A percentile compares a stretch with the other conserved stretches of the same genome.
Conservation (phyloP, 192 early-diverging fungal genomes). For the Dissophora globulifera region DNA sequence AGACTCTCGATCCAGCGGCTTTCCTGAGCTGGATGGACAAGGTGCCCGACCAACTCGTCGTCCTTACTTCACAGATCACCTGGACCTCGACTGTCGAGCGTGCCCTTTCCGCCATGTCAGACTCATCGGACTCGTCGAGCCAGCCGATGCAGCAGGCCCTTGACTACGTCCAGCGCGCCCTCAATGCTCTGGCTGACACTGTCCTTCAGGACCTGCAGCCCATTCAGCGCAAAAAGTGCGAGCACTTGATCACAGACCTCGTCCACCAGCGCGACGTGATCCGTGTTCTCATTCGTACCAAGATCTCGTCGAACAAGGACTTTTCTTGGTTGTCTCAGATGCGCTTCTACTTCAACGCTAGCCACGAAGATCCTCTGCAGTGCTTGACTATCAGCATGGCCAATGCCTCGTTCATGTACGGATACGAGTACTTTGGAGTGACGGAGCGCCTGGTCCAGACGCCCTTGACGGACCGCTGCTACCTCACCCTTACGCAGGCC, state of each 20-base stretch:
- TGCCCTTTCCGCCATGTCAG: slow-evolving; percentile 64
- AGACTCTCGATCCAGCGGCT: slow-evolving; percentile 59
- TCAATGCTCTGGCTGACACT: slow-evolving; percentile 91
- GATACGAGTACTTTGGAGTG: slow-evolving; percentile 98
- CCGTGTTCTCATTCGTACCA: slow-evolving; percentile 67
- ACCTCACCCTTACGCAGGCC: slow-evolving; percentile 98
- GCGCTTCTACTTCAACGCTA: slow-evolving; percentile 81
- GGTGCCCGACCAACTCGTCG: slow-evolving; percentile 93
- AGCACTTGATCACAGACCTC: slow-evolving; percentile 98
- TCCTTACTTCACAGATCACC: slow-evolving; percentile 87
- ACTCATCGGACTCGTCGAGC: slow-evolving; percentile 41
- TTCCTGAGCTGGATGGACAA: slow-evolving; percentile 89
- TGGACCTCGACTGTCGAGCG: slow-evolving; percentile 93
- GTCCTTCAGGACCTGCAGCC: slow-evolving; percentile 88
- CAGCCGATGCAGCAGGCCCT: slow-evolving; percentile 68
- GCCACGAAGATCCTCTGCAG: slow-evolving; percentile 72
- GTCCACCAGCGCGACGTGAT: slow-evolving; percentile 98
- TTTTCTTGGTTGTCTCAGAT: slow-evolving; percentile 98
- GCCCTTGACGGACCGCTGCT: slow-evolving; percentile 98
- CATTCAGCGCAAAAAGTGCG: slow-evolving; percentile 92
- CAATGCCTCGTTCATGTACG: slow-evolving; percentile 93
- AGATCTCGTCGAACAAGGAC: slow-evolving; percentile 70
- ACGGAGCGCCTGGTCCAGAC: slow-evolving; percentile 98
- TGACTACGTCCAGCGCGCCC: slow-evolving; percentile 70
- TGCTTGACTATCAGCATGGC: slow-evolving; percentile 90